These are phyloP conservation scores for Mycena galopus DNA, from an alignment of 768 basidiomycete genomes.

Conservation along the genomic window DNA sequence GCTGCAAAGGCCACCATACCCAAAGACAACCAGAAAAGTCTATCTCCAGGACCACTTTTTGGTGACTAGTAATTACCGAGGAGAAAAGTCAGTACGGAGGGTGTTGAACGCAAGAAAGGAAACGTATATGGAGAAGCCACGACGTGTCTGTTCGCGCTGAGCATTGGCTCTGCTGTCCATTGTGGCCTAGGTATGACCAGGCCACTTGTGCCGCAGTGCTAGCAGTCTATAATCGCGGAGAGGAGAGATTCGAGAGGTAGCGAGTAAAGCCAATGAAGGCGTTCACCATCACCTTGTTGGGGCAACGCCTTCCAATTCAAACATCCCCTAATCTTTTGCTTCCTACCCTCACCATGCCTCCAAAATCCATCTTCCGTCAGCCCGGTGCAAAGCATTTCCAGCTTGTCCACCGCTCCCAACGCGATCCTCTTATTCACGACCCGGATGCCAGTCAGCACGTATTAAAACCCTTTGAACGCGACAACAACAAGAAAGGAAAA, in stretches of 20 bases:
- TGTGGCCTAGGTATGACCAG: conserved; percentile 25
- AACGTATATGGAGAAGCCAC: conserved; percentile 94
- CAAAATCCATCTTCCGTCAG: conserved; percentile 90
- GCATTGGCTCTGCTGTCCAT: conserved; percentile 69
- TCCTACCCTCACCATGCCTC: conserved; percentile 65
- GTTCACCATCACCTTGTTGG: conserved; percentile 22
- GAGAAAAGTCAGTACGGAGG: conserved; percentile 55
- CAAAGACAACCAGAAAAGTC: conserved; percentile 91
- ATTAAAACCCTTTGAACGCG: conserved; percentile 84
- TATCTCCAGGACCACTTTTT: conserved; percentile 95
- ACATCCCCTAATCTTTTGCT: conserved; percentile 26
- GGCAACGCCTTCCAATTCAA: neutral
- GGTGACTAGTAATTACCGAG: conserved; percentile 87
- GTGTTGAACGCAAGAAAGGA: conserved; percentile 46
- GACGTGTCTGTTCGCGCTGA: conserved; percentile 84
- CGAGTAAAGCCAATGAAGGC: conserved; percentile 25
- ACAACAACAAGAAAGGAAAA: conserved; percentile 84
- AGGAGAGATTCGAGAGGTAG: conserved; percentile 33
- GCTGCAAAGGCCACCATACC: conserved; percentile 59
- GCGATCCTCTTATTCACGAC: conserved; percentile 96
- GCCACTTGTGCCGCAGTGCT: conserved; percentile 27
- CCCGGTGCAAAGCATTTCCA: conserved; percentile 95
- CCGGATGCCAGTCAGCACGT: conserved; percentile 90
- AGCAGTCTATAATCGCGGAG: conserved; percentile 43
- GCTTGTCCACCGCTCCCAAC: conserved; percentile 95